Evolutionary conservation across 768 basidiomycete species (phyloP), one percentile per base, ranked within the genome.

Genomic region (Rhodocollybia butyracea): DNA sequence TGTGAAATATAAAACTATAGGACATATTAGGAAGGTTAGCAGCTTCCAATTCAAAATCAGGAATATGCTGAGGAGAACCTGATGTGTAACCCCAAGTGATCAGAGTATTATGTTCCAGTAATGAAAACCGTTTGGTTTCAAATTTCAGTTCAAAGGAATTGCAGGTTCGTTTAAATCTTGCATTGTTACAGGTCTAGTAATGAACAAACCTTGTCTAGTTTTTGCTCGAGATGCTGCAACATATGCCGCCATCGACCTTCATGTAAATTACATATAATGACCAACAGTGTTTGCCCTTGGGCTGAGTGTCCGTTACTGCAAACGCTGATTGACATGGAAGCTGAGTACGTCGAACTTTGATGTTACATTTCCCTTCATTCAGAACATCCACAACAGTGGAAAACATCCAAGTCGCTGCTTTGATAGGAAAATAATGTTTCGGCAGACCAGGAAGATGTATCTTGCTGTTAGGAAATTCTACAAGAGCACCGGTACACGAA

Each of bases 271-370:
- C 59, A 58, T 2, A 72, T 12, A 0, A 70, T 60, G 12, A 46
- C 46, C 0, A 54, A 57, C 6, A 73, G 43, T 0, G 63, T 64
- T 46, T 69, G 66, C 5, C 71, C 71, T 59, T 71, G 71, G 19
- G 45, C 61, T 17, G 60, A 63, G 26, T 71, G 71, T 2, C 68
- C 66, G 70, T 71, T 0, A 69, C 51, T 2, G 68, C 64, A 61
- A 69, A 73, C 0, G 57, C 68, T 0, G 66, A 68, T 29, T 72
- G 60, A 21, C 68, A 60, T 0, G 61, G 63, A 0, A 67, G 31
- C 41, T 71, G 69, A 19, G 40, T 24, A 0, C 64, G 41, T 11
- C 5, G 5, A 7, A 46, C 11, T 13, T 24, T 46, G 45, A 6
- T 46, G 13, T n/a, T n/a, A n/a, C n/a, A n/a, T 21, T 31, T 46